Evolutionary conservation across 768 basidiomycete species (phyloP), one percentile per base, ranked within the genome.

Genomic region (Rhizopogon salebrosus): DNA sequence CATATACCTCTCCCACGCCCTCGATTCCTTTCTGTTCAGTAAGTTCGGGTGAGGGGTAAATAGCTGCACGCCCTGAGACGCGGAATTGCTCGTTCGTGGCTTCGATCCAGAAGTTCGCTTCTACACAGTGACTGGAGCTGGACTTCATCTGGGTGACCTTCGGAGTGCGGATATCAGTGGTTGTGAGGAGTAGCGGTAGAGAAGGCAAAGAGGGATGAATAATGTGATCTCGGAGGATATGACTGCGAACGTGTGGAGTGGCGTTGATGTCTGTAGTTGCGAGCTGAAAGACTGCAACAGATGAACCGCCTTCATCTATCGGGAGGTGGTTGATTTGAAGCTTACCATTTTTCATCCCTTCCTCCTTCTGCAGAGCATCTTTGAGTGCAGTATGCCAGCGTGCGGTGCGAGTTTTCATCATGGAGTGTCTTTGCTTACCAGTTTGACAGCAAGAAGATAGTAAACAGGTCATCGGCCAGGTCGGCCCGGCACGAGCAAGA

Each of bases 81-180:
- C 92, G 83, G 63, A 84, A 92, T 61, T 95, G 92, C 62, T 89
- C 83, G 49, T 76, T 66, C 0, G 80, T 76, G 20, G 78, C 76
- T 27, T 78, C 74, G 49, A 84, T 77, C 88, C 89, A 94, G 84
- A 87, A 92, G 10, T 75, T 80, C 39, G 85, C 57, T 64, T 92
- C 85, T 55, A 84, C 78, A 14, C 41, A 6, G 3, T 6, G 29
- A 39, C 72, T 64, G 9, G 75, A 62, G 52, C 73, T 73, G 35
- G 72, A 61, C 22, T 69, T 70, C 42, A 91, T 69, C 57, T 91
- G 84, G 1, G 66, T 42, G 31, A 80, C 75, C 60, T 93, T 93
- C 20, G 83, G 82, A 2, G 83, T 76, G 23, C 91, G 85, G 41
- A 84, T 64, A 69, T 92, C 90, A 42, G 89, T 89, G 11, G 84